These are phyloP conservation scores for Candida cerambycidarum DNA, from an alignment of 805 yeast species.

Conservation along the genomic window DNA sequence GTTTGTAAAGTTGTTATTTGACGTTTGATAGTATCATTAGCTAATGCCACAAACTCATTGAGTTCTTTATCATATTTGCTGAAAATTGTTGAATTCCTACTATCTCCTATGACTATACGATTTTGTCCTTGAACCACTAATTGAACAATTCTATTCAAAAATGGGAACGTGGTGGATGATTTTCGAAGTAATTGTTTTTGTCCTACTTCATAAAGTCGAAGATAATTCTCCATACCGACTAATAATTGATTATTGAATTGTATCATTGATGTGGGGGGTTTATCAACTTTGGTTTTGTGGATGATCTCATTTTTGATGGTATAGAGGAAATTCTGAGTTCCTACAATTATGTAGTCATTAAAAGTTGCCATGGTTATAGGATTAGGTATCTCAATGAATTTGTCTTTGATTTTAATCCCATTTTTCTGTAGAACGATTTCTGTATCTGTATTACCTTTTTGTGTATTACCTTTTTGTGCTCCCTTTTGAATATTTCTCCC, in stretches of 20 bases:
- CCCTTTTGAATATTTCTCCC: too few species aligned
- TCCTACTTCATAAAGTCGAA: constrained; percentile 74
- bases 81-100: constrained; percentile 61
- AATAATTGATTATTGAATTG: constrained; percentile 52
- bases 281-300: constrained; percentile 61
- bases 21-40: constrained; percentile 68
- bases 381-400: constrained; percentile 43
- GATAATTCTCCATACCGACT: constrained; percentile 51
- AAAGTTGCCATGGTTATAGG: constrained; percentile 42
- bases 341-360: constrained; percentile 44
- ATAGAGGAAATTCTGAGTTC: constrained; percentile 41
- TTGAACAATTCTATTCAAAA: constrained; percentile 50
- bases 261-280: constrained; percentile 46
- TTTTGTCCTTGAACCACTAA: constrained; percentile 50
- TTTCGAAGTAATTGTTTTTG: constrained; percentile 74
- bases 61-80: constrained; percentile 48
- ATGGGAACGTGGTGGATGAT: constrained; percentile 47
- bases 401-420: constrained; percentile 16
- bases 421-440: constrained; percentile 1
- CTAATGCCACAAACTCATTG: constrained; percentile 59
- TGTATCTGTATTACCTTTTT: too few species aligned
- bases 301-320: constrained; percentile 31
- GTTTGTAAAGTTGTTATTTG: constrained; percentile 59
- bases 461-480: neutral
- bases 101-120: constrained; percentile 71